A percentile compares a stretch with the other conserved stretches of the same genome.
Conservation (phyloP, 2,329 filamentous ascomycete genomes). For the Trichophyton simii region DNA sequence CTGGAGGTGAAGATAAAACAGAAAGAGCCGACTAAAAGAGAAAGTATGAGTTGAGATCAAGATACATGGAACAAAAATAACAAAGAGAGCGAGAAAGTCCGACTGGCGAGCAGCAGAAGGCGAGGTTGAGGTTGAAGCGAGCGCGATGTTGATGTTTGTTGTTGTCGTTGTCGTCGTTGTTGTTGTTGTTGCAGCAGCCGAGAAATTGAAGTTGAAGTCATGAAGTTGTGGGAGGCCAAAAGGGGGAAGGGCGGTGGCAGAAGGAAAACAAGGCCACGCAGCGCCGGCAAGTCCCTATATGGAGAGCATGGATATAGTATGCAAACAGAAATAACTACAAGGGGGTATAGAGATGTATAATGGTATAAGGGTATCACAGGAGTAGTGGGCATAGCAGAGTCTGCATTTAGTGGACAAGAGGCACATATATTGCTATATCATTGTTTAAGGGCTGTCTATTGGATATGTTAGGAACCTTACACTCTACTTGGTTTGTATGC, state of each 20-base stretch:
- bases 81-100: slow-evolving; percentile 3
- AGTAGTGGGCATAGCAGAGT: background rate
- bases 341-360: background rate
- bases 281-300: background rate
- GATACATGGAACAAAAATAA: slow-evolving; percentile 3
- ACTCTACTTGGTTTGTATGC: background rate
- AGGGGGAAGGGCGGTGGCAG: slow-evolving; percentile 5
- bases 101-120: slow-evolving; percentile 6
- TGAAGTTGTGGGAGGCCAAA: background rate
- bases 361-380: background rate
- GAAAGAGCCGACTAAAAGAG: slow-evolving; percentile 4
- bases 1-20: background rate
- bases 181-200: slow-evolving; percentile 12
- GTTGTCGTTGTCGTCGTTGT: background rate
- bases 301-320: background rate
- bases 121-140: slow-evolving; percentile 2
- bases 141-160: slow-evolving; percentile 9
- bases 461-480: background rate
- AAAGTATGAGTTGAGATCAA: slow-evolving; percentile 4
- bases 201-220: slow-evolving; percentile 8
- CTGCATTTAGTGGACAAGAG: background rate
- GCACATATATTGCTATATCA: background rate
- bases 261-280: background rate
- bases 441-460: background rate
- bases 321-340: background rate